A percentile compares a stretch with the other conserved stretches of the same genome.
Evolutionary conservation across 2,329 filamentous ascomycete genomes (phyloP).

Genomic region (Cladosporium sp.): DNA sequence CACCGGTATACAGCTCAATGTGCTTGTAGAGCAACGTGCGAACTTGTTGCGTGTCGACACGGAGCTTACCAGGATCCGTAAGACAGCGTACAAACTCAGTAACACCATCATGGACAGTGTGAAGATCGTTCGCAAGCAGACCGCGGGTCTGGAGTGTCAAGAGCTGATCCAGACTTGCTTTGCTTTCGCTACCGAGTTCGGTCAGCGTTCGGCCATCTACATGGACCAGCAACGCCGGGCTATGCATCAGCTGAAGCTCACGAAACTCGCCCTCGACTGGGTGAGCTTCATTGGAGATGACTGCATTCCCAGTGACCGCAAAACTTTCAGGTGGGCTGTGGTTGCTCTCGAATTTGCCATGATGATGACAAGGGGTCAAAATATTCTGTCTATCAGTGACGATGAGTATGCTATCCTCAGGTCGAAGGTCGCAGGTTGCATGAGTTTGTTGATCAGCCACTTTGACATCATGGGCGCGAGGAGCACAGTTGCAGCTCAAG

Average conservation of each 20-base stretch:
- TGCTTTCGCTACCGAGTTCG: slow-evolving; percentile 98
- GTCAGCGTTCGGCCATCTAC: slow-evolving; percentile 88
- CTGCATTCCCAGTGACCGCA: slow-evolving; percentile 88
- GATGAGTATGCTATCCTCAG: slow-evolving; percentile 81
- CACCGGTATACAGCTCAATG: slow-evolving; percentile 80
- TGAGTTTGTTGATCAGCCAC: slow-evolving; percentile 95
- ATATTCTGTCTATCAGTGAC: slow-evolving; percentile 87
- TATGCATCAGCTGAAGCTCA: slow-evolving; percentile 96
- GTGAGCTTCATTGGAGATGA: slow-evolving; percentile 98
- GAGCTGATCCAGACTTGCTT: slow-evolving; percentile 98
- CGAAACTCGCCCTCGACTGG: slow-evolving; percentile 92
- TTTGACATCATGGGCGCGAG: slow-evolving; percentile 99
- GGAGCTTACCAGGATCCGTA: slow-evolving; percentile 89
- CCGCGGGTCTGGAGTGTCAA: slow-evolving; percentile 79
- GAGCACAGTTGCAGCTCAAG: slow-evolving; percentile 88
- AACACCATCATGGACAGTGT: slow-evolving; percentile 99
- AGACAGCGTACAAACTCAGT: slow-evolving; percentile 92
- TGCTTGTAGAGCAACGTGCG: slow-evolving; percentile 87
- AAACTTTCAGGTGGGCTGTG: slow-evolving; percentile 97
- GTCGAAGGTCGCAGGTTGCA: slow-evolving; percentile 90
- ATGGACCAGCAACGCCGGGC: slow-evolving; percentile 94
- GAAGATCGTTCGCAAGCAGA: slow-evolving; percentile 85
- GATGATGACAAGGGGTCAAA: slow-evolving; percentile 91
- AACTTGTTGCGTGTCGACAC: slow-evolving; percentile 90
- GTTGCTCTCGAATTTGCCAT: slow-evolving; percentile 94